These are phyloP conservation scores for Rauvolfia tetraphylla DNA, from an alignment of 257 asterid species.

Conservation along the genomic window DNA sequence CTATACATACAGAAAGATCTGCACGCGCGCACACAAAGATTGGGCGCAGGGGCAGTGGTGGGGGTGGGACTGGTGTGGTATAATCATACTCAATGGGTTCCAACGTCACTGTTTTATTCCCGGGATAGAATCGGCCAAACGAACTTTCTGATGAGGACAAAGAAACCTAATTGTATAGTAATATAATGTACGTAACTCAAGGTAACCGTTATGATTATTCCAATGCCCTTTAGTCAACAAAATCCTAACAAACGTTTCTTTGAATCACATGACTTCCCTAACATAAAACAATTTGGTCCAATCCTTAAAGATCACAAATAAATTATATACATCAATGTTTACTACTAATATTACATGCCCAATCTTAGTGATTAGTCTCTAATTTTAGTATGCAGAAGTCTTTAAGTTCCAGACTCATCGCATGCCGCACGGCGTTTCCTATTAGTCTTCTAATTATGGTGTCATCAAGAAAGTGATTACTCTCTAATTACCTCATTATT, in stretches of 20 bases:
- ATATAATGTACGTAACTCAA: conserved; percentile 35
- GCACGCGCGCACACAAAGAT: not conserved
- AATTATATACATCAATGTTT: not conserved
- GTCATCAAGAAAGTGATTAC: not conserved
- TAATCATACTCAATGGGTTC: conserved; percentile 26
- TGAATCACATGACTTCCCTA: conserved; percentile 37
- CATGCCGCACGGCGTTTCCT: too few species aligned
- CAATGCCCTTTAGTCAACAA: conserved; percentile 59
- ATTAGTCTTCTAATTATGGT: not conserved
- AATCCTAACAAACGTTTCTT: conserved; percentile 69
- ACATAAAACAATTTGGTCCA: conserved; percentile 10
- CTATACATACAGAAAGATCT: not conserved
- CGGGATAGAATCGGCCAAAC: conserved; percentile 41
- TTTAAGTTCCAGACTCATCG: too few species aligned
- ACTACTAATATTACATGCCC: not conserved
- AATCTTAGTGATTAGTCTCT: not conserved
- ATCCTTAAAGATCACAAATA: conserved; percentile 12
- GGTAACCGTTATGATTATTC: conserved; percentile 75
- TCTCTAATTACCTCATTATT: conserved; percentile 33
- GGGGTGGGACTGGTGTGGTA: conserved; percentile 6
- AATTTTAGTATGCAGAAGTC: not conserved
- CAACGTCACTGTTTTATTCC: conserved; percentile 44
- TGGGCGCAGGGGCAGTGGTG: not conserved
- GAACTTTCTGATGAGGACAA: conserved; percentile 37
- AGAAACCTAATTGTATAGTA: conserved; percentile 22